These are phyloP conservation scores for Pyrus betulifolia DNA, from an alignment of 306 rosid species.

Conservation along the genomic window DNA sequence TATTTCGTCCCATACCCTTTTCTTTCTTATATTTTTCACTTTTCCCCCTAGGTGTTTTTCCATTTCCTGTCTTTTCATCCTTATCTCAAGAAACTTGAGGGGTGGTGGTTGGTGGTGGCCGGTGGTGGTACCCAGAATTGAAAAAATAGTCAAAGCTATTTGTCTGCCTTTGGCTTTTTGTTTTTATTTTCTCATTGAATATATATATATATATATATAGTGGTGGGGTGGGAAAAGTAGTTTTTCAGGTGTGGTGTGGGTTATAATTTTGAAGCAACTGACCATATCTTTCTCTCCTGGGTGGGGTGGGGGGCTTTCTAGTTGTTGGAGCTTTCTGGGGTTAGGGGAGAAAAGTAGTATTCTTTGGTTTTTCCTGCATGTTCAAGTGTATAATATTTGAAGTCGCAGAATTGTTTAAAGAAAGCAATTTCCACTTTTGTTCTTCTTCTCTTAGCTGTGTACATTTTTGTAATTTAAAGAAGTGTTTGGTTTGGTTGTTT, in stretches of 20 bases:
- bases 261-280: constrained; percentile 17
- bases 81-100: constrained; percentile 38
- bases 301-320: constrained; percentile 13
- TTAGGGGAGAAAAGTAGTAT: background rate
- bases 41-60: background rate
- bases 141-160: constrained; percentile 21
- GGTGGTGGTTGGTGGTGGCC: constrained; percentile 5
- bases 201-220: background rate
- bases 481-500: background rate
- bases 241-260: constrained; percentile 6
- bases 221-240: constrained; percentile 9
- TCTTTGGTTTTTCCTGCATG: background rate
- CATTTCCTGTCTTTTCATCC: constrained; percentile 14
- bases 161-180: constrained; percentile 11
- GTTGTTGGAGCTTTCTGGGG: constrained; percentile 1
- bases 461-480: constrained; percentile 5
- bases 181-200: background rate
- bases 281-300: constrained; percentile 6
- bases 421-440: background rate
- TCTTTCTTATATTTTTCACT: constrained; percentile 9
- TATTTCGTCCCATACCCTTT: constrained; percentile 21
- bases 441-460: background rate
- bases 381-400: constrained; percentile 1
- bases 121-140: constrained; percentile 17
- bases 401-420: constrained; percentile 1